phyloP scores from a whole-genome alignment of 768 basidiomycete genomes.

The Amanita phalloides region DNA sequence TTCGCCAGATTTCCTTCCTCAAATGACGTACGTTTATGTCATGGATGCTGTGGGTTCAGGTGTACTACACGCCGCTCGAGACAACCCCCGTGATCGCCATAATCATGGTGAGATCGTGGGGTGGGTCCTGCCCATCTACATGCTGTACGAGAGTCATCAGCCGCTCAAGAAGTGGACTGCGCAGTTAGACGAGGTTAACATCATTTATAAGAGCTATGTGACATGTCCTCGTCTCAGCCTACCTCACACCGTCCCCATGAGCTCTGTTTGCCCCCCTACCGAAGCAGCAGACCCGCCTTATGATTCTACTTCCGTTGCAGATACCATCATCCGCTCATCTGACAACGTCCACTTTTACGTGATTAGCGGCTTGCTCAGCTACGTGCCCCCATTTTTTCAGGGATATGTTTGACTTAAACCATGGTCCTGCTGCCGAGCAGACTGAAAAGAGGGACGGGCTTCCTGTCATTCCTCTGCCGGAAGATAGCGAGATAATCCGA shows the following conservation, averaged over 20 bases:
- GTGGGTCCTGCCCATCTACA: too few relatives aligned
- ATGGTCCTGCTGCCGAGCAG: background rate
- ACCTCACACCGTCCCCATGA: background rate
- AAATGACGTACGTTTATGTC: too few relatives aligned
- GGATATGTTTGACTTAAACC: background rate
- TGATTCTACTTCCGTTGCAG: background rate
- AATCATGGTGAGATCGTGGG: too few relatives aligned
- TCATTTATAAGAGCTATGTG: too few relatives aligned
- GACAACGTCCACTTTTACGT: conserved; percentile 4
- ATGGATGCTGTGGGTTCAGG: too few relatives aligned
- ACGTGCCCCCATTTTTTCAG: background rate
- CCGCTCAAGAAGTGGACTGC: too few relatives aligned
- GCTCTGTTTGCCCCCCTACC: background rate
- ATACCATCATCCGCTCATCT: conserved; percentile 5
- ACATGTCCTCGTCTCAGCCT: background rate
- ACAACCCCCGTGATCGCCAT: too few relatives aligned
- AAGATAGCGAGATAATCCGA: conserved; percentile 6
- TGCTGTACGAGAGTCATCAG: too few relatives aligned
- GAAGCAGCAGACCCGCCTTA: background rate
- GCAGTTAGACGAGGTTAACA: too few relatives aligned
- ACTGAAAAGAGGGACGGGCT: background rate
- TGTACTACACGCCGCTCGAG: too few relatives aligned
- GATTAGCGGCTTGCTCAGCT: background rate
- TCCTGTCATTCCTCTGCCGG: conserved; percentile 8
- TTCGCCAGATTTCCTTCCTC: too few relatives aligned